Base-by-base conservation (phyloP, 352 stramenopile species). In the Lagenidium giganteum region DNA sequence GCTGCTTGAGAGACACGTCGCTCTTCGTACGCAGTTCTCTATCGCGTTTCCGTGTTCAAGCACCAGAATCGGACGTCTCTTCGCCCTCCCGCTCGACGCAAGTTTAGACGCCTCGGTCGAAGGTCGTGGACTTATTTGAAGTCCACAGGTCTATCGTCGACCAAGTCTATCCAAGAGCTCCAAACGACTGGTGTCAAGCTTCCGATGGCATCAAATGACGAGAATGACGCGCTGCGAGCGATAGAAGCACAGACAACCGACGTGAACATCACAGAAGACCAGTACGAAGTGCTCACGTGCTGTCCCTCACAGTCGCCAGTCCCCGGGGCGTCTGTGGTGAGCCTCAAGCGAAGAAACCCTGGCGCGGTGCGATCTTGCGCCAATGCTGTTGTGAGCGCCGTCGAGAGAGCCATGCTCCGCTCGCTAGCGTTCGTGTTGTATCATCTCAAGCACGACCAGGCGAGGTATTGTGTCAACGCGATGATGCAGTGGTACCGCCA, bases 371-470 rank as follows among this genome's bases (percentile, higher is more conserved):
- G 41, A 16, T 72, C 65, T 3, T 46, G 54, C 25, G 62, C 64
- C 38, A 73, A 66, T 53, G 59, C 61, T 2, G 58, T 87, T 12
- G 56, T 89, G 22, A 69, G 67, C 1, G 55, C 57, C 8, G 64
- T 87, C 22, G 76, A 89, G 46, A 70, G 65, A 29, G 71, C 71
- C 20, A 52, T 89, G 22, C 51, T 89, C 43, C 73, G 69, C 40
- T 63, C 74, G 18, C 54, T 89, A 17, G 73, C 76, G 32, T 87
- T 85, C 40, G 57, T 86, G 26, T 58, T 89, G 28, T 82, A 85
- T 37, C 76, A 81, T 25, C 28, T 89, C 16, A 61, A 83, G 23
- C 48, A 61, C 36, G 61, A 54, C 14, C 74, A 81, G 31, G 73
- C 76, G 8, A 66, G 66, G 24, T 74, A 67, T 41, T 86, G 73